A percentile compares a stretch with the other conserved stretches of the same genome.
phyloP scores from a whole-genome alignment of 495 filamentous ascomycete species.

The Penicilliopsis zonata region DNA sequence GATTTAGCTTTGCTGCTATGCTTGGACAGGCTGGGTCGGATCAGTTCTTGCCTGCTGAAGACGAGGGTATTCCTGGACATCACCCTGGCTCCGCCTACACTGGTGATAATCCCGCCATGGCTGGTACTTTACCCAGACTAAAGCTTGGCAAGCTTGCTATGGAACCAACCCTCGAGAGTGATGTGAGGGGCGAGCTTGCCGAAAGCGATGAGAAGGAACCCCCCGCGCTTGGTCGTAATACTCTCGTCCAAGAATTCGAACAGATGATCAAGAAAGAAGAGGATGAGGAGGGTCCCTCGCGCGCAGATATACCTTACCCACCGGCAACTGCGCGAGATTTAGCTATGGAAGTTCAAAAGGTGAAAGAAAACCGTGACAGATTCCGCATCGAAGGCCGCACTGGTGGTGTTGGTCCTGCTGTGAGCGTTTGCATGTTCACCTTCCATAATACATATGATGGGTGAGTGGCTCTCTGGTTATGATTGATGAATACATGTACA shows the following conservation, averaged over 20 bases:
- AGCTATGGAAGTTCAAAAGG: conserved; percentile 83
- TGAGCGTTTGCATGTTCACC: conserved; percentile 90
- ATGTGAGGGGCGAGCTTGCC: conserved; percentile 71
- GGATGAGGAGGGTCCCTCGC: conserved; percentile 65
- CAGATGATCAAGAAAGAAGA: conserved; percentile 83
- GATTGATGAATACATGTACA: background rate
- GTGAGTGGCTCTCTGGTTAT: conserved; percentile 44
- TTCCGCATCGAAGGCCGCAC: conserved; percentile 73
- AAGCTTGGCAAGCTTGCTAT: conserved; percentile 69
- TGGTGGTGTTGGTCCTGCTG: conserved; percentile 64
- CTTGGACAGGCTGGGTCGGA: conserved; percentile 50
- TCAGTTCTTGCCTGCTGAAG: conserved; percentile 60
- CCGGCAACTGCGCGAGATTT: conserved; percentile 79
- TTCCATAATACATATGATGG: conserved; percentile 91
- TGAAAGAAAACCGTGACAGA: conserved; percentile 85
- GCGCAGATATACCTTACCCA: conserved; percentile 71
- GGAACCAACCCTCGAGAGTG: conserved; percentile 64
- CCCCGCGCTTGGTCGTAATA: conserved; percentile 48
- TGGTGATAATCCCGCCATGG: conserved; percentile 47
- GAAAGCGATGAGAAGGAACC: conserved; percentile 66
- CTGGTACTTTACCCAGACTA: conserved; percentile 42
- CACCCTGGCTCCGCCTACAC: conserved; percentile 74
- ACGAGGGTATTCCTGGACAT: conserved; percentile 89
- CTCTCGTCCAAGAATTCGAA: conserved; percentile 68
- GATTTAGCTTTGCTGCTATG: conserved; percentile 71